These are phyloP conservation scores for Hyphopichia pseudoburtonii DNA, from an alignment of 1,139 yeast genomes.

Conservation along the genomic window DNA sequence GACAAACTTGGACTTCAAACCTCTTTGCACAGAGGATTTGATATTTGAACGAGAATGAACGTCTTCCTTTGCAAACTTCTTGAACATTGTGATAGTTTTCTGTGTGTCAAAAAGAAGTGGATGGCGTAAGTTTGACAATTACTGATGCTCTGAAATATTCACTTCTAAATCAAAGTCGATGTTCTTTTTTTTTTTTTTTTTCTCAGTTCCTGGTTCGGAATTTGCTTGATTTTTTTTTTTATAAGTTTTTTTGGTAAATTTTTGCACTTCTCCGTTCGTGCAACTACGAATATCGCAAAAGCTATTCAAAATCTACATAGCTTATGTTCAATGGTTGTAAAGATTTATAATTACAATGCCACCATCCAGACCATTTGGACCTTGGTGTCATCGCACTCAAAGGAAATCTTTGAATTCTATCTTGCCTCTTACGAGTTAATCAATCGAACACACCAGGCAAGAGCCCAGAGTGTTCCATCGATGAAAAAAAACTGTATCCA, in stretches of 20 bases:
- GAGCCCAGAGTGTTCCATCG: slow-evolving; percentile 29
- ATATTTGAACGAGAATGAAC: slow-evolving; percentile 88
- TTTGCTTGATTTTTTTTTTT: background rate
- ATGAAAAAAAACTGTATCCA: slow-evolving; percentile 35
- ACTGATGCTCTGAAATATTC: background rate
- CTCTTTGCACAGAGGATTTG: slow-evolving; percentile 89
- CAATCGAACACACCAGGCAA: background rate
- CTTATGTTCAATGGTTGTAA: slow-evolving; percentile 37
- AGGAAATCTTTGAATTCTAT: slow-evolving; percentile 49
- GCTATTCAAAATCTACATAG: background rate
- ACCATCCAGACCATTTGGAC: slow-evolving; percentile 47
- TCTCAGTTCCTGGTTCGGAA: slow-evolving; percentile 3
- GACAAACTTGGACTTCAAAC: slow-evolving; percentile 70
- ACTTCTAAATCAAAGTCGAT: too few relatives aligned
- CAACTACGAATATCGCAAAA: too few relatives aligned
- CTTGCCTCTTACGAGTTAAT: slow-evolving; percentile 53
- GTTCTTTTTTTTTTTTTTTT: background rate
- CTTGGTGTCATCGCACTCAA: slow-evolving; percentile 79
- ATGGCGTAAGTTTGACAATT: background rate
- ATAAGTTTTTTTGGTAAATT: background rate
- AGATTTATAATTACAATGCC: slow-evolving; percentile 72
- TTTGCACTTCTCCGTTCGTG: slow-evolving; percentile 1
- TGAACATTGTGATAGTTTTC: slow-evolving; percentile 55
- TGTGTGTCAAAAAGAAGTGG: too few relatives aligned
- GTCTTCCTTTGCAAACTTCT: slow-evolving; percentile 81